These are phyloP conservation scores for Leccinellum albellum DNA, from an alignment of 768 basidiomycete species.

Conservation along the genomic window DNA sequence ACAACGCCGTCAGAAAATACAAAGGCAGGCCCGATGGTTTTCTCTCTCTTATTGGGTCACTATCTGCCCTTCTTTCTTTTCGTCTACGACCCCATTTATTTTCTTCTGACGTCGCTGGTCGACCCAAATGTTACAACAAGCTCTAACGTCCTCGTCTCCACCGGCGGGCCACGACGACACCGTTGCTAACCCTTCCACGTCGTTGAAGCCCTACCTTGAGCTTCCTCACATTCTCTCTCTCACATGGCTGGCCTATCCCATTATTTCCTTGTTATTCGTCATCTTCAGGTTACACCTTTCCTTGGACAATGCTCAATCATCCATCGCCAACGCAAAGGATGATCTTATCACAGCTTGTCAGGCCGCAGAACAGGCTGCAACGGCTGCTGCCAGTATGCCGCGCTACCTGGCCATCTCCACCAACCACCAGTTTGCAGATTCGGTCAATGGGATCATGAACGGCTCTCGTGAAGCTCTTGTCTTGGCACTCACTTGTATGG, in stretches of 20 bases:
- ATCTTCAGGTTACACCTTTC: constrained; percentile 80
- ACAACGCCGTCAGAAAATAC: constrained; percentile 15
- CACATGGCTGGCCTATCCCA: constrained; percentile 87
- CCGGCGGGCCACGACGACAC: constrained; percentile 55
- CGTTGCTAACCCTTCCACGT: constrained; percentile 21
- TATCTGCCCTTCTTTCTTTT: constrained; percentile 5
- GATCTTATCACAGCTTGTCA: constrained; percentile 80
- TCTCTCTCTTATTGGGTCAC: constrained; percentile 13
- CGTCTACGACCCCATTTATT: constrained; percentile 9
- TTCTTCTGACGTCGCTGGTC: constrained; percentile 35
- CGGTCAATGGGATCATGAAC: constrained; percentile 75
- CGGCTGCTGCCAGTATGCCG: constrained; percentile 80
- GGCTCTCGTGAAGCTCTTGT: constrained; percentile 72
- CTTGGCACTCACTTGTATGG: constrained; percentile 77
- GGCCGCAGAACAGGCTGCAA: constrained; percentile 81
- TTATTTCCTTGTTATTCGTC: constrained; percentile 84
- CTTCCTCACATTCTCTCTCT: constrained; percentile 82
- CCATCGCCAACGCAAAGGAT: constrained; percentile 65
- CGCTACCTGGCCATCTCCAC: constrained; percentile 83
- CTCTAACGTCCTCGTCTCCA: constrained; percentile 34
- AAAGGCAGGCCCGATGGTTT: constrained; percentile 18
- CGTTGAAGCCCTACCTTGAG: constrained; percentile 78
- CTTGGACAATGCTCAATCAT: constrained; percentile 60
- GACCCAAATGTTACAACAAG: constrained; percentile 32
- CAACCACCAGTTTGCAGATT: constrained; percentile 73